Evolutionary conservation across 1,284 basidiomycete species (phyloP), one percentile per base, ranked within the genome.

Genomic region (Serendipita sp.): DNA sequence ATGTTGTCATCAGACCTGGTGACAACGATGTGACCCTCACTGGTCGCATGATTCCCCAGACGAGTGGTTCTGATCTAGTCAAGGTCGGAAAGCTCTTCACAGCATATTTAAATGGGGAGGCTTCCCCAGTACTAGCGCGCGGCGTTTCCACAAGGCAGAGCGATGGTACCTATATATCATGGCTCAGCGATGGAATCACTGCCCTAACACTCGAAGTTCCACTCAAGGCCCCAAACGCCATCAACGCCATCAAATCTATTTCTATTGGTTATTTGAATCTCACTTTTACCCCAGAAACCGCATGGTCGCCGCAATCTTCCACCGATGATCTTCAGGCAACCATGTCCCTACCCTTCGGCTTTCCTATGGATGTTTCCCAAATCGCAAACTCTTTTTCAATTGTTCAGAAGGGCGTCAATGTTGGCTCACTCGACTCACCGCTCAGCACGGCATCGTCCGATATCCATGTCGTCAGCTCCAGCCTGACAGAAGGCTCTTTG

Each of bases 291-390:
- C 70, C 76, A 63, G 70, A 75, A n/a, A 72, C 73, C 1, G 79
- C 85, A 41, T 90, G 84, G 81, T 72, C 74, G 22, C 88, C 87
- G 0, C 72, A 72, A 34, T 74, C 81, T 4, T 77, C 79, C 64
- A 87, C 83, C 67, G 76, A 79, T 66, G 76, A 79, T 6, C 78
- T 90, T 26, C 76, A 78, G 35, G 88, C 85, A 12, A 72, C 71
- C 41, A 75, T 91, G 66, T 69, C 82, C 64, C 73, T 91, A 62
- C 88, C 88, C 34, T 91, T 91, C 67, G 88, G 88, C n/a, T 90
- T 91, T 73, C 74, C 75, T 30, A 61, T 90, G 12, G 73, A 76
- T n/a, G 83, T 91, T 62, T 78, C 77, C 34, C 71, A 83, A 67
- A 87, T 90, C 35, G 74, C 80, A 70, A 90, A 89, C 70, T 74